Base-by-base conservation (phyloP, 495 filamentous ascomycete genomes). In the Trichoderma parareesei region DNA sequence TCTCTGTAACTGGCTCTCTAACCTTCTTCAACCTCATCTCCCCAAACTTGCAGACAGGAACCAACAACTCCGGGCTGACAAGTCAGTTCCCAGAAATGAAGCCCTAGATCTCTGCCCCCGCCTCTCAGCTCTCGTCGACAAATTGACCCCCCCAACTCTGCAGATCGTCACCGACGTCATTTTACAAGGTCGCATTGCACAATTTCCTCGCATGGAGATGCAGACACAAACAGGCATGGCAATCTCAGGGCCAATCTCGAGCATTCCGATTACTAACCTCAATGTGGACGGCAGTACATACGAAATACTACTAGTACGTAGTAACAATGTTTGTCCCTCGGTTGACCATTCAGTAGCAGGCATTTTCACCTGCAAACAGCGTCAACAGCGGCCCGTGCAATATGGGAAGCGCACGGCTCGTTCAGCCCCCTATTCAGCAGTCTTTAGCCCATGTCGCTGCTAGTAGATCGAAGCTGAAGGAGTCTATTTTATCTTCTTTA, bases 11-110 rank as follows among this genome's bases (percentile, higher is more conserved):
- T 2, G 27, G 27, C 27, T 27, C 27, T 27, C 27, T 27, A 27
- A 27, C 27, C 27, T 27, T 27, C 27, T 27, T 27, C 27, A 27
- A 27, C 27, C 40, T 3, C 2, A 41, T 41, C 40, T 41, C 40
- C 2, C 35, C 35, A 27, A 27, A 3, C 20, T 14, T 13, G 4
- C 10, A 57, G 9, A 57, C 4, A 13, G 20, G 6, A 10, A 10
- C 20, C 18, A 9, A 35, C 9, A 9, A 14, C 20, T 37, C 20
- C 49, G 20, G 49, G 20, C 49, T 57, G 49, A 57, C 49, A 57
- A 57, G 49, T 57, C 49, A 57, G 49, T 35, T 57, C 27, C 49
- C 20, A 35, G 49, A 57, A 48, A 48, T 48, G 44, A 48, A 18
- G 44, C 10, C 44, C 44, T 48, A 18, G 49, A 57, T 57, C 49